Base-by-base conservation (phyloP, 108 stramenopile species). In the Conticribra guillardii region DNA sequence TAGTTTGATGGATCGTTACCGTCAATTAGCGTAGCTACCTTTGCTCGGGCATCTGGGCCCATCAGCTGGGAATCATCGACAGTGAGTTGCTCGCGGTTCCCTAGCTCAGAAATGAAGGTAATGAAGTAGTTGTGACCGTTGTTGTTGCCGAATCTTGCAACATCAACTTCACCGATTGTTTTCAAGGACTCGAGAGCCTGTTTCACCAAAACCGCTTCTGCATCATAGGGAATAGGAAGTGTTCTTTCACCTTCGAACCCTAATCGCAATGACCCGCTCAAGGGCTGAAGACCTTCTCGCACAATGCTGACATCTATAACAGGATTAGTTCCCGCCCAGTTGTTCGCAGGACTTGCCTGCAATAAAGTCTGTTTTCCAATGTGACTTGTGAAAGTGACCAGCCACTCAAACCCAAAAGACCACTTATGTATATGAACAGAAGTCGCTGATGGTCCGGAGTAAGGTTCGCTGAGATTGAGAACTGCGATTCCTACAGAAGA, bases 71-170 rank as follows among this genome's bases (percentile, higher is more conserved):
- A 82, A 60, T 85, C 89, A 45, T 90, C 85, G 11, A 89, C 77
- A 8, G 51, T 67, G 34, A 95, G 66, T 4, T 82, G 72, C n/a
- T 62, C 52, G 11, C 88, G 47, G 54, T 82, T 41, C 0, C 78
- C 79, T 21, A 77, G 34, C 22, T 80, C 78, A 19, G 79, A 80
- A 34, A 80, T 16, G 53, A 96, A 96, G 4, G 93, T 93, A 22
- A 96, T 82, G 32, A 86, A 66, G 82, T 90, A 96, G 60, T 90
- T 89, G 82, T 82, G 86, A 11, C 95, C 95, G 69, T 87, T 87
- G 60, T 86, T 90, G 81, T 95, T 96, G n/a, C 56, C 37, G 33
- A 69, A 73, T 5, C 88, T 62, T 4, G 61, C 54, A 19, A 96
- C 93, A 55, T 53, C 63, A 8, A 96, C 92, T 48, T 84, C 87